Percentiles rank a stretch among this genome's conserved stretches.
phyloP scores from a whole-genome alignment of 2,329 filamentous ascomycete species.

The Sodiomyces alkalinus region DNA sequence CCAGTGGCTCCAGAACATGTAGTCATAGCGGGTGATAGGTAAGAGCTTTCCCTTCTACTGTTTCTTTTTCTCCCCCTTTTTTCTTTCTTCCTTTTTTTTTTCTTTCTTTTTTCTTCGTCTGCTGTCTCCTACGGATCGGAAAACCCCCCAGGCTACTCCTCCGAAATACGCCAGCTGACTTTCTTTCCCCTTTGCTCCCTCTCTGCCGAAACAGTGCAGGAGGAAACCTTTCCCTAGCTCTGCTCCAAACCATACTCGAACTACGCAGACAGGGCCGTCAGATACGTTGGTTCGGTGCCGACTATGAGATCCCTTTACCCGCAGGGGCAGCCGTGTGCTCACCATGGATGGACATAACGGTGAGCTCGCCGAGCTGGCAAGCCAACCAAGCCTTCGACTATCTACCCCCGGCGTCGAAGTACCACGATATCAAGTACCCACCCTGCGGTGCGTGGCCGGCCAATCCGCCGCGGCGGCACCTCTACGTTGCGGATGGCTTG shows the following conservation, averaged over 20 bases:
- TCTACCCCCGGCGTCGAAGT: conserved; percentile 31
- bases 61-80: too few relatives aligned
- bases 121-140: too few relatives aligned
- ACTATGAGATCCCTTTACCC: conserved; percentile 47
- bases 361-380: conserved; percentile 41
- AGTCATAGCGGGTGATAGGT: conserved; percentile 57
- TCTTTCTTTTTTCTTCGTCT: too few relatives aligned
- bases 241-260: conserved; percentile 55
- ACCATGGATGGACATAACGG: conserved; percentile 58
- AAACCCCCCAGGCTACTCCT: background rate
- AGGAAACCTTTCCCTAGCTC: conserved; percentile 50
- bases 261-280: conserved; percentile 30
- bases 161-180: too few relatives aligned
- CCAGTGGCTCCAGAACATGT: conserved; percentile 50
- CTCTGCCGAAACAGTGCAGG: conserved; percentile 40
- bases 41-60: too few relatives aligned
- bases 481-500: conserved; percentile 40
- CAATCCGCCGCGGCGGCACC: conserved; percentile 31
- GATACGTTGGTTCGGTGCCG: conserved; percentile 44
- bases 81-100: too few relatives aligned
- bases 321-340: conserved; percentile 47
- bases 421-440: conserved; percentile 13
- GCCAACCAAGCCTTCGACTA: conserved; percentile 45
- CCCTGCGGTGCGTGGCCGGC: conserved; percentile 43
- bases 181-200: too few relatives aligned